Evolutionary conservation across 106 monocot species (phyloP).

Genomic region (Dioscorea dumetorum): DNA sequence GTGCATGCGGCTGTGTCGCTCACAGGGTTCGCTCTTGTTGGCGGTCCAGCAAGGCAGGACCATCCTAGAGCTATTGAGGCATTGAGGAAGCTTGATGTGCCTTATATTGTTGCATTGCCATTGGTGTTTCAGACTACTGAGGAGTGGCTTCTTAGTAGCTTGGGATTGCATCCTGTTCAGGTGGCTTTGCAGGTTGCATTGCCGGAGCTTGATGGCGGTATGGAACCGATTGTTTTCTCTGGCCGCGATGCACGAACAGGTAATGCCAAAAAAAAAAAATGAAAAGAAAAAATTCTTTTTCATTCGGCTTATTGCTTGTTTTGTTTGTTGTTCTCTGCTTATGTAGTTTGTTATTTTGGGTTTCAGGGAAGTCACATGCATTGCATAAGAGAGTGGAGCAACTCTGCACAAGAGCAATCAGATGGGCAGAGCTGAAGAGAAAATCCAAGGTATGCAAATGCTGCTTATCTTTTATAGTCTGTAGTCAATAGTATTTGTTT

Average conservation of each 20-base stretch:
- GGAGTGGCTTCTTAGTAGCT: conserved; percentile 78
- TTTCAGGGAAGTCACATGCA: conserved; percentile 70
- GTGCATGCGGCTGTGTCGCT: conserved; percentile 57
- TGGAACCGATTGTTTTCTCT: conserved; percentile 87
- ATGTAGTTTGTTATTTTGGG: neutral
- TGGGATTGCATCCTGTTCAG: conserved; percentile 81
- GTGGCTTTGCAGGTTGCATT: conserved; percentile 84
- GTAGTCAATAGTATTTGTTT: too few species aligned
- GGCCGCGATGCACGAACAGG: conserved; percentile 77
- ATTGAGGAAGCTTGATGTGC: conserved; percentile 68
- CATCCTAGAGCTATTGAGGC: conserved; percentile 80
- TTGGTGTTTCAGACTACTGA: conserved; percentile 89
- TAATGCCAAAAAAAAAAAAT: too few species aligned
- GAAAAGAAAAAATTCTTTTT: too few species aligned
- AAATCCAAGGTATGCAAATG: conserved; percentile 53
- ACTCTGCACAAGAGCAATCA: conserved; percentile 70
- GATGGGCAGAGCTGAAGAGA: conserved; percentile 73
- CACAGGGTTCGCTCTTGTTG: conserved; percentile 81
- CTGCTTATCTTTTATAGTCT: neutral
- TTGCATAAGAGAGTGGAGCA: conserved; percentile 83
- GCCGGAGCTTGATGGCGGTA: conserved; percentile 85
- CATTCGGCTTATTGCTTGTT: neutral
- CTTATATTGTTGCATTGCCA: conserved; percentile 74
- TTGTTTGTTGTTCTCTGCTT: neutral
- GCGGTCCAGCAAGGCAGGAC: conserved; percentile 81